phyloP scores from a whole-genome alignment of 2,329 filamentous ascomycete species.

The Seiridium unicorne region DNA sequence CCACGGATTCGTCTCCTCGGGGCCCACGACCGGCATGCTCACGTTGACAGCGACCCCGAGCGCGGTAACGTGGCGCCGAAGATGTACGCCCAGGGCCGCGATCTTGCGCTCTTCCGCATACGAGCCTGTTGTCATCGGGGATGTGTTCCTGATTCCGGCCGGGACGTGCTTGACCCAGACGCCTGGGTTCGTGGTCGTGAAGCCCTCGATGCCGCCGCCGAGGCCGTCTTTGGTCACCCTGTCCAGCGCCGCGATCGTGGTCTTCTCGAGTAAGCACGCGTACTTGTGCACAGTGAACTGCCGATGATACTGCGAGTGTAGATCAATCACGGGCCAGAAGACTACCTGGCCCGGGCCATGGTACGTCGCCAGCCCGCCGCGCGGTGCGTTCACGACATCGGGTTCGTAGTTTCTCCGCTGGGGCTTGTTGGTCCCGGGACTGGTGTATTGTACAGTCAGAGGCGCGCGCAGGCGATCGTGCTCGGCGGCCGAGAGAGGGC shows the following conservation, averaged over 20 bases:
- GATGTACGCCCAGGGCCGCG: conserved; percentile 87
- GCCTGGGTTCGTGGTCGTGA: conserved; percentile 73
- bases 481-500: conserved; percentile 45
- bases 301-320: conserved; percentile 57
- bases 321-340: conserved; percentile 87
- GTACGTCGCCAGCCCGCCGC: conserved; percentile 91
- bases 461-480: conserved; percentile 40
- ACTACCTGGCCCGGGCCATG: conserved; percentile 93
- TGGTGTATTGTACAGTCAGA: conserved; percentile 27
- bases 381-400: conserved; percentile 67
- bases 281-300: conserved; percentile 71
- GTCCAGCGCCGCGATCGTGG: conserved; percentile 65
- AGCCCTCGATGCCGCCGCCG: conserved; percentile 58
- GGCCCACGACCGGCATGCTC: conserved; percentile 51
- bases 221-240: conserved; percentile 6
- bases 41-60: conserved; percentile 84
- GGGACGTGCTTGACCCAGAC: conserved; percentile 64
- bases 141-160: conserved; percentile 9
- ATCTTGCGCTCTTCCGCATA: conserved; percentile 63
- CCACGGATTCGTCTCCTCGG: conserved; percentile 48
- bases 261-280: conserved; percentile 74
- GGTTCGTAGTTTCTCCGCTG: conserved; percentile 39
- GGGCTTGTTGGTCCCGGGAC: conserved; percentile 20
- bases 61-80: conserved; percentile 77
- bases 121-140: no score